phyloP scores from a whole-genome alignment of 495 filamentous ascomycete genomes.

The Talaromyces borbonicus region DNA sequence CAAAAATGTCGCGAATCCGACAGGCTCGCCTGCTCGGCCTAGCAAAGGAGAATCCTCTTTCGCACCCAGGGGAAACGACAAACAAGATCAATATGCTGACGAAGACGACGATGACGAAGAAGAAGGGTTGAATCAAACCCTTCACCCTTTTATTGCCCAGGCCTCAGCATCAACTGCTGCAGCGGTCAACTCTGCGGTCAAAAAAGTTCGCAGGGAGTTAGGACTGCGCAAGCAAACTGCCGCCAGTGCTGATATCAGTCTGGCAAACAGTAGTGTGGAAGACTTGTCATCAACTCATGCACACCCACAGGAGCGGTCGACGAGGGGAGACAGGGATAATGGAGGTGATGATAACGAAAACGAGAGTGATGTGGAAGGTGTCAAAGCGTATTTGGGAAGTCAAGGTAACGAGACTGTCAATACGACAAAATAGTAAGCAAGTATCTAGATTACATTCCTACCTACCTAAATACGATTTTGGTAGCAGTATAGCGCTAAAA shows the following conservation, averaged over 20 bases:
- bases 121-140: neutral
- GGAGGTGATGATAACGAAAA: conserved; percentile 11
- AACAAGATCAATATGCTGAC: too few species aligned
- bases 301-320: conserved; percentile 6
- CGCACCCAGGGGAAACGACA: too few species aligned
- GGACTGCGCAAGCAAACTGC: conserved; percentile 54
- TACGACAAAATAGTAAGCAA: neutral
- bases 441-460: neutral
- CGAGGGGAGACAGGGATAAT: conserved; percentile 5
- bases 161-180: conserved; percentile 8
- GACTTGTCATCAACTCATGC: conserved; percentile 25
- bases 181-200: conserved; percentile 10
- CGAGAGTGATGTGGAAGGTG: conserved; percentile 17
- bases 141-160: neutral
- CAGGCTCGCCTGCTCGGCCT: neutral
- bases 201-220: conserved; percentile 41
- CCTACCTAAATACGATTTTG: too few species aligned
- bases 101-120: neutral
- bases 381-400: conserved; percentile 16
- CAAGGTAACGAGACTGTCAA: conserved; percentile 4
- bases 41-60: neutral
- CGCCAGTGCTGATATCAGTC: conserved; percentile 53
- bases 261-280: conserved; percentile 54
- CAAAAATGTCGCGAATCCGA: neutral
- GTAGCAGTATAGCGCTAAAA: too few species aligned